Conservation (phyloP, 139 green algal genomes). For the Chlorella sorokiniana region DNA sequence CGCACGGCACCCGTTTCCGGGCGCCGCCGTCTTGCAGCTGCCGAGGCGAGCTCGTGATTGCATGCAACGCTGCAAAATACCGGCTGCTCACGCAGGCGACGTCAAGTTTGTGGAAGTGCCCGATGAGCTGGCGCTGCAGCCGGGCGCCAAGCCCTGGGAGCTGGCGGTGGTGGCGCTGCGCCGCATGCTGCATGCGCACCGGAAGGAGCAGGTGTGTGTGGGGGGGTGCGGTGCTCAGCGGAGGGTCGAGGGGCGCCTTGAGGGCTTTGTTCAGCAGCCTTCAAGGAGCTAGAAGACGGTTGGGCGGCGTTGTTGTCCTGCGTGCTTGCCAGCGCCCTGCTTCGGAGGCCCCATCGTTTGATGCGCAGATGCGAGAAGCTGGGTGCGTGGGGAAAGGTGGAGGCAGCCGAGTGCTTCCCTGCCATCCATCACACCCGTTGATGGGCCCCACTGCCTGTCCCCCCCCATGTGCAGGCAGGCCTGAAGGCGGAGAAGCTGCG, state of each 20-base stretch:
- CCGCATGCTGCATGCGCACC: slow-evolving; percentile 16
- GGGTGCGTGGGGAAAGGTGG: neutral
- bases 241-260: too few relatives aligned
- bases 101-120: neutral
- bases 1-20: neutral
- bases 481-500: neutral
- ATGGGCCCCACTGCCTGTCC: neutral
- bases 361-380: too few relatives aligned
- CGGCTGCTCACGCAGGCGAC: neutral
- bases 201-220: slow-evolving; percentile 14
- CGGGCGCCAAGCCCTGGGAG: neutral
- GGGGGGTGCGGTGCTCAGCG: neutral
- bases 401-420: neutral
- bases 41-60: too few relatives aligned
- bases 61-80: neutral
- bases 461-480: neutral
- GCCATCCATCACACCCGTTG: too few relatives aligned
- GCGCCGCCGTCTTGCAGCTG: too few relatives aligned
- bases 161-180: slow-evolving; percentile 7
- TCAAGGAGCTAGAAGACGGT: neutral
- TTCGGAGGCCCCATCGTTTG: too few relatives aligned
- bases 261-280: neutral
- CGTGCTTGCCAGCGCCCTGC: too few relatives aligned
- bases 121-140: neutral
- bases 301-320: too few relatives aligned